A percentile compares a stretch with the other conserved stretches of the same genome.
These are phyloP conservation scores for Amylocarpus encephaloides DNA, from an alignment of 2,329 filamentous ascomycete species.

Conservation along the genomic window DNA sequence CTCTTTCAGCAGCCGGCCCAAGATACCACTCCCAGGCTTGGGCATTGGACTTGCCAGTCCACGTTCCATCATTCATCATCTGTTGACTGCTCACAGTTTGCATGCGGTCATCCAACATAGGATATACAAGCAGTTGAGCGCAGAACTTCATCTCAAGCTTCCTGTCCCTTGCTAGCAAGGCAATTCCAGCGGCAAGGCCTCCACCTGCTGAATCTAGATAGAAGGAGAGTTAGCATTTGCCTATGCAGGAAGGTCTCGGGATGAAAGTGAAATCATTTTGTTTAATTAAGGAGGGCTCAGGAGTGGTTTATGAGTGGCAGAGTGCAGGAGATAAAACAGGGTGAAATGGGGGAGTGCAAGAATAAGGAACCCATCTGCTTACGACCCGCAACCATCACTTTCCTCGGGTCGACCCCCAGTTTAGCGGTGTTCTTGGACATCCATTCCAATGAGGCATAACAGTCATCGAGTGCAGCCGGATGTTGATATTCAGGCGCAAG, in stretches of 20 bases:
- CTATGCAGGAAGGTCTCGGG: no score
- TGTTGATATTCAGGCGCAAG: conserved; percentile 13
- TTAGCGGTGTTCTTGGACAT: conserved; percentile 26
- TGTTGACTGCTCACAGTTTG: conserved; percentile 27
- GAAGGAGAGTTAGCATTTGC: no score
- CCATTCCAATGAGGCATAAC: conserved; percentile 48
- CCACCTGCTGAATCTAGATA: conserved; percentile 43
- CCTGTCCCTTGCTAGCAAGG: conserved; percentile 41
- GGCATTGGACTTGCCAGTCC: conserved; percentile 28
- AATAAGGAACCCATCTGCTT: no score
- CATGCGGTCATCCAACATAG: conserved; percentile 39
- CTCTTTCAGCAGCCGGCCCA: conserved; percentile 25
- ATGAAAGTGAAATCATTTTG: no score
- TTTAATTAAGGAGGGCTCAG: no score
- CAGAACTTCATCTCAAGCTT: conserved; percentile 30
- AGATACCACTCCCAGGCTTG: conserved; percentile 32
- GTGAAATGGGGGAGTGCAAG: conserved; percentile 25
- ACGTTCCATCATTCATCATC: conserved; percentile 29
- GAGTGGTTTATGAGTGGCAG: no score
- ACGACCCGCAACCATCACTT: conserved; percentile 45
- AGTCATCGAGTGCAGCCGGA: conserved; percentile 11
- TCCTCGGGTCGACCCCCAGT: conserved; percentile 39
- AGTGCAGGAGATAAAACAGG: no score
- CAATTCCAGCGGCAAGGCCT: conserved; percentile 47
- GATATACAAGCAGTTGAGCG: conserved; percentile 35